Evolutionary conservation across 345 rosid genomes (phyloP).

Genomic region (Gossypium herbaceum): DNA sequence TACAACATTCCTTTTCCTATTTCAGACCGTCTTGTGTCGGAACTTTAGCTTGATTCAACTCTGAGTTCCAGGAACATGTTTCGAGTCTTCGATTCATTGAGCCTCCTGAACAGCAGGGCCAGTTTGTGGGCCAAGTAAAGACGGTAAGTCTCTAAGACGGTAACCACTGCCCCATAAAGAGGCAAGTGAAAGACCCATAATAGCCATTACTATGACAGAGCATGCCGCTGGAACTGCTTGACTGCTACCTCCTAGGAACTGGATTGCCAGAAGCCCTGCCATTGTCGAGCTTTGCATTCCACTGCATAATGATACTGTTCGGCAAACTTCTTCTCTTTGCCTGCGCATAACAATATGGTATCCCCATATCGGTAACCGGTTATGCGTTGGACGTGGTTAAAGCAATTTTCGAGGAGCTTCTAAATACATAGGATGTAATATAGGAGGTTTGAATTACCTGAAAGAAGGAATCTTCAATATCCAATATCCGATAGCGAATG

Average conservation of each 20-base stretch:
- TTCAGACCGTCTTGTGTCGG: too few species aligned
- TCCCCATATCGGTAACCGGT: background rate
- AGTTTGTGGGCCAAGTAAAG: constrained; percentile 28
- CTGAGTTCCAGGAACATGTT: too few species aligned
- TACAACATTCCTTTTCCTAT: too few species aligned
- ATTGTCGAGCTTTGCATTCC: constrained; percentile 97
- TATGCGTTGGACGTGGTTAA: too few species aligned
- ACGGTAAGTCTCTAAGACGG: constrained; percentile 54
- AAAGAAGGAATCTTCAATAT: constrained; percentile 64
- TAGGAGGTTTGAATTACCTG: constrained; percentile 42
- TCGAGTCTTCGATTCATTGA: background rate
- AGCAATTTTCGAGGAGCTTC: too few species aligned
- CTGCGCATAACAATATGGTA: constrained; percentile 32
- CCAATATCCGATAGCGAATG: constrained; percentile 84
- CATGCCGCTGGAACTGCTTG: constrained; percentile 95
- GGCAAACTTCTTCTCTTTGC: constrained; percentile 82
- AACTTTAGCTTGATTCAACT: background rate
- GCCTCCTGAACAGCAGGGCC: constrained; percentile 37
- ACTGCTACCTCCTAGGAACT: constrained; percentile 79
- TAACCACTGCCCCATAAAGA: constrained; percentile 84
- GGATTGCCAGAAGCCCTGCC: constrained; percentile 83
- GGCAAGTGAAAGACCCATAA: constrained; percentile 92
- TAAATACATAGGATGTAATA: background rate
- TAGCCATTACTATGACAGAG: constrained; percentile 94
- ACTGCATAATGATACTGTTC: constrained; percentile 82